Percentiles rank a stretch among this genome's conserved stretches.
Conservation (phyloP, 345 rosid genomes). For the Sapria himalayana region DNA sequence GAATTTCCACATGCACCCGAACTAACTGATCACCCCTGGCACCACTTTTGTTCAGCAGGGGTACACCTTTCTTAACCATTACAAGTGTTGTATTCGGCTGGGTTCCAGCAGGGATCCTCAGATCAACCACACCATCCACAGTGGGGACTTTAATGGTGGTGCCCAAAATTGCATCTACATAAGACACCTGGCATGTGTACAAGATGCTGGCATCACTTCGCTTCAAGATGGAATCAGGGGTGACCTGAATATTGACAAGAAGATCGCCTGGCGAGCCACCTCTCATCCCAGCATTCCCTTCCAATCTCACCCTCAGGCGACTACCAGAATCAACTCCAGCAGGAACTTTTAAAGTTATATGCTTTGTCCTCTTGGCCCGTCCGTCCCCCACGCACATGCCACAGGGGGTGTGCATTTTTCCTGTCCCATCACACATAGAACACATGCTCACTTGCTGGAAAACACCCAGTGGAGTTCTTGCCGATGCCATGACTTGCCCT, state of each 20-base stretch:
- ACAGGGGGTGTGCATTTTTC: conserved; percentile 62
- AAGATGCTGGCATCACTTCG: conserved; percentile 73
- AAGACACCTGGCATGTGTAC: conserved; percentile 75
- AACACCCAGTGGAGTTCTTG: conserved; percentile 84
- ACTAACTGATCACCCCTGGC: conserved; percentile 94
- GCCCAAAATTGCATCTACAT: conserved; percentile 80
- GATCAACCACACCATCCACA: conserved; percentile 82
- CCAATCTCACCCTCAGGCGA: conserved; percentile 79
- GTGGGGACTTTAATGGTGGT: conserved; percentile 74
- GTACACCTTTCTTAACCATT: conserved; percentile 92
- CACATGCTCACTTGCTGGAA: conserved; percentile 97
- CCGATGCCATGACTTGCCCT: conserved; percentile 83
- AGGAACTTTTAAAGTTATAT: conserved; percentile 82
- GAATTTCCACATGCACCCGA: conserved; percentile 92
- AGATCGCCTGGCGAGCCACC: conserved; percentile 93
- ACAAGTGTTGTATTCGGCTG: conserved; percentile 85
- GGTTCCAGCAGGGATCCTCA: conserved; percentile 86
- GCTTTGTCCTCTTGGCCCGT: conserved; percentile 64
- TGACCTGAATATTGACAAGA: conserved; percentile 60
- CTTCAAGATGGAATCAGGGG: conserved; percentile 66
- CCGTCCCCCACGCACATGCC: conserved; percentile 77
- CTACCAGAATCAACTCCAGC: conserved; percentile 95
- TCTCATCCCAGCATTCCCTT: conserved; percentile 83
- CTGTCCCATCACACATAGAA: conserved; percentile 63
- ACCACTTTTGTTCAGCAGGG: conserved; percentile 65